Evolutionary conservation across 176 grass and related monocot genomes (phyloP).

Genomic region (Cocos nucifera): DNA sequence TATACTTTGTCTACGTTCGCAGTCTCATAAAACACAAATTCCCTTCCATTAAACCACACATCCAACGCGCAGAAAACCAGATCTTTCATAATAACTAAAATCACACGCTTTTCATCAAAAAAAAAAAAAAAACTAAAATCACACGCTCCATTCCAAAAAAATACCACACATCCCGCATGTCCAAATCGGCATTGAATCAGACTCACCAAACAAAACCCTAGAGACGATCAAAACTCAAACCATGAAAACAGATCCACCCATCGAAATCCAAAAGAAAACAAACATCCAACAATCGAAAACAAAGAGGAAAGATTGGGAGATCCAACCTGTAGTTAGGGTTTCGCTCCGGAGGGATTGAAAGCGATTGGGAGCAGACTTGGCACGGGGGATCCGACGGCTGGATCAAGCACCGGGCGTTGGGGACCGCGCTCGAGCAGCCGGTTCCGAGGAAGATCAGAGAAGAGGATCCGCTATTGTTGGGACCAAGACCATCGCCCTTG

Average conservation of each 20-base stretch:
- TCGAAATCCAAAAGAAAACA: background rate
- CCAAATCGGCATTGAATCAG: too few species aligned
- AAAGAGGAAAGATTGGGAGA: background rate
- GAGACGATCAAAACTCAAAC: too few species aligned
- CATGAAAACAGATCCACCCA: background rate
- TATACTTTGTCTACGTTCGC: too few species aligned
- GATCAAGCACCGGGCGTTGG: slow-evolving; percentile 93
- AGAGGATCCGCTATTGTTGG: slow-evolving; percentile 20
- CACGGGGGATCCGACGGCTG: slow-evolving; percentile 76
- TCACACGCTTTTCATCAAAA: too few species aligned
- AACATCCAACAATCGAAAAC: background rate
- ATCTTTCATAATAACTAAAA: too few species aligned
- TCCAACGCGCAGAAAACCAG: too few species aligned
- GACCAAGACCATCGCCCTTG: background rate
- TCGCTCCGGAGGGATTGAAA: slow-evolving; percentile 57
- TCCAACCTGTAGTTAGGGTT: slow-evolving; percentile 90
- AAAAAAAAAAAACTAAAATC: too few species aligned
- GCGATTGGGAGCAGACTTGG: slow-evolving; percentile 73
- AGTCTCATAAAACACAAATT: too few species aligned
- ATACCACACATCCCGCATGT: too few species aligned
- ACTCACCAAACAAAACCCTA: too few species aligned
- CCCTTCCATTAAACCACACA: too few species aligned
- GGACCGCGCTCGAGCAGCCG: slow-evolving; percentile 87
- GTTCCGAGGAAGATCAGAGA: slow-evolving; percentile 93
- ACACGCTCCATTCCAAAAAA: too few species aligned